These are phyloP conservation scores for Stereocaulon alpinum DNA, from an alignment of 495 filamentous ascomycete species.

Conservation along the genomic window DNA sequence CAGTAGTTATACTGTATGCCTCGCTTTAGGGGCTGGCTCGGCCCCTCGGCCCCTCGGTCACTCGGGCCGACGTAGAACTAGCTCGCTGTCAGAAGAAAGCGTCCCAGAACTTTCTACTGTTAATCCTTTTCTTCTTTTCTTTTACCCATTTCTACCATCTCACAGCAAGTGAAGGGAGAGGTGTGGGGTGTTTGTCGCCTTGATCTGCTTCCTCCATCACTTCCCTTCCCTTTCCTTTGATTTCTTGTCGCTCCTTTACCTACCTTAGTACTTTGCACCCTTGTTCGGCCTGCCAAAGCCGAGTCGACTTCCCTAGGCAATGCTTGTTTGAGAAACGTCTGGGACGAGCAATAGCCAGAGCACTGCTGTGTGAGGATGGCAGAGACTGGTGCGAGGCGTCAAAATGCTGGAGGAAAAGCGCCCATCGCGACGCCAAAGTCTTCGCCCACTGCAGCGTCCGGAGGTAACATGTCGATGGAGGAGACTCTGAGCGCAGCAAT, in stretches of 20 bases:
- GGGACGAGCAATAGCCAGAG: constrained; percentile 16
- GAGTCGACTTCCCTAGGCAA: neutral
- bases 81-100: neutral
- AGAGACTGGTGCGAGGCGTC: constrained; percentile 36
- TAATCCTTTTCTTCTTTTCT: neutral
- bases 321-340: constrained; percentile 8
- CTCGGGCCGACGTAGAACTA: neutral
- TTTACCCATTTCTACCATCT: neutral
- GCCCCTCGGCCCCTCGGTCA: too few species aligned
- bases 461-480: constrained; percentile 34
- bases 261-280: neutral
- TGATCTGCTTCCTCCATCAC: neutral
- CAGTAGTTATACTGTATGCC: too few species aligned
- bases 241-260: constrained; percentile 22
- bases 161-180: constrained; percentile 11
- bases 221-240: constrained; percentile 11
- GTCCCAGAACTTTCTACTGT: neutral
- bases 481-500: constrained; percentile 40
- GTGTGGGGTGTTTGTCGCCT: constrained; percentile 6
- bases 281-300: neutral
- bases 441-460: constrained; percentile 6
- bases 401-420: constrained; percentile 33
- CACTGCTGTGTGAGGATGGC: constrained; percentile 22
- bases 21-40: too few species aligned
- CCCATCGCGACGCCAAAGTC: constrained; percentile 22